phyloP scores from a whole-genome alignment of 2,329 filamentous ascomycete genomes.

The Domatiomyces catenatus region DNA sequence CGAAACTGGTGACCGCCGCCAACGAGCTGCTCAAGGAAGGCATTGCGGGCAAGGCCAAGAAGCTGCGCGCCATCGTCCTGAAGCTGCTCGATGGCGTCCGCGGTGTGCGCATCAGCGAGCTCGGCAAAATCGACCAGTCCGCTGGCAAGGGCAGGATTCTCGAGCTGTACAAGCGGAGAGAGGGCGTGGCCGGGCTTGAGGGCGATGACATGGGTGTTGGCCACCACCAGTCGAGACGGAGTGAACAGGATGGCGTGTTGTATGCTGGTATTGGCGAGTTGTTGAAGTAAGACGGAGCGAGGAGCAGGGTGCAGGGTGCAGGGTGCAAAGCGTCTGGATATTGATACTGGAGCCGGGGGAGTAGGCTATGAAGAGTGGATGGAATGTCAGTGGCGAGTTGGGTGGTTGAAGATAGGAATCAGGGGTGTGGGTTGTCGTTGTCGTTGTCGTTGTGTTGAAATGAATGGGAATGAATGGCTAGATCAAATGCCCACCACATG shows the following conservation, averaged over 20 bases:
- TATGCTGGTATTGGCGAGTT: not conserved
- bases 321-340: too few relatives aligned
- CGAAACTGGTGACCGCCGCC: conserved; percentile 51
- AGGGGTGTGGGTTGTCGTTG: too few relatives aligned
- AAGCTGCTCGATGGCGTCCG: conserved; percentile 75
- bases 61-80: conserved; percentile 66
- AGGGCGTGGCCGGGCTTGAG: conserved; percentile 14
- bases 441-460: too few relatives aligned
- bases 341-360: too few relatives aligned
- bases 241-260: conserved; percentile 26
- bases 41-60: conserved; percentile 44
- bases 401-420: too few relatives aligned
- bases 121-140: conserved; percentile 55
- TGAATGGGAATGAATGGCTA: too few relatives aligned
- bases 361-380: too few relatives aligned
- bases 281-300: not conserved
- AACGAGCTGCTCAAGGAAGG: conserved; percentile 43
- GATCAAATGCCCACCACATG: too few relatives aligned
- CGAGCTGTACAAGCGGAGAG: conserved; percentile 17
- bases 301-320: too few relatives aligned
- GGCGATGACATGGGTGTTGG: conserved; percentile 19
- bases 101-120: conserved; percentile 82
- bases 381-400: too few relatives aligned
- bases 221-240: conserved; percentile 27
- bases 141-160: conserved; percentile 13